Evolutionary conservation across 352 stramenopile genomes (phyloP), one percentile per base, ranked within the genome.

Genomic region (Phytophthora cryptogea): DNA sequence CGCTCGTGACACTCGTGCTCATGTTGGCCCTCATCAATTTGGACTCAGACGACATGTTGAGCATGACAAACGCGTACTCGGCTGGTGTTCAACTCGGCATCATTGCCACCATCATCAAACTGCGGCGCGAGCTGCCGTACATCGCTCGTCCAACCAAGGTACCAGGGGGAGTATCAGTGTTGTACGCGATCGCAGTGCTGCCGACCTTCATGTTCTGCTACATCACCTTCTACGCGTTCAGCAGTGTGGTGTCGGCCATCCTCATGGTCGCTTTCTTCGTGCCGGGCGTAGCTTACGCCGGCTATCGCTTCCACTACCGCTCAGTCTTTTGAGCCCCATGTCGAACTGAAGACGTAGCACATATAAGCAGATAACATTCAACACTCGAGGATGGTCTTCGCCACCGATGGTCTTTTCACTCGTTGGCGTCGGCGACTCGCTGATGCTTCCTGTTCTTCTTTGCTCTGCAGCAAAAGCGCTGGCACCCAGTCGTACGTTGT

Each of bases 31-130:
- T 91, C 8, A 28, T 88, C 28, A 68, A 53, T 30, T 26, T 88
- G 36, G 79, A 86, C 44, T 94, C 93, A 47, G 59, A 93, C 26
- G 72, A 77, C 39, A 72, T 96, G 41, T 50, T 97, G 5, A 74
- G 86, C 13, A 81, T 98, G 65, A 79, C 96, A 14, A 98, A 98
- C 68, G 87, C 95, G 7, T 94, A 96, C 54, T 96, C 95, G 39
- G 79, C 83, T 11, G 71, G 86, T 16, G 68, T 86, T 11, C 70
- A 98, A 39, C 37, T 98, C 4, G 62, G 98, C 30, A 93, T 98
- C 54, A 97, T 98, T 59, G 73, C 68, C 10, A 83, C 95, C 0
- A 89, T 95, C 70, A 76, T 98, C 45, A 86, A 93, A 28, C 72
- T 98, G 7, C 85, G 95, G 4, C 54, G 84, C 5, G 80, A 72